Conservation (phyloP, 2,329 filamentous ascomycete genomes). For the Chalara sp. region DNA sequence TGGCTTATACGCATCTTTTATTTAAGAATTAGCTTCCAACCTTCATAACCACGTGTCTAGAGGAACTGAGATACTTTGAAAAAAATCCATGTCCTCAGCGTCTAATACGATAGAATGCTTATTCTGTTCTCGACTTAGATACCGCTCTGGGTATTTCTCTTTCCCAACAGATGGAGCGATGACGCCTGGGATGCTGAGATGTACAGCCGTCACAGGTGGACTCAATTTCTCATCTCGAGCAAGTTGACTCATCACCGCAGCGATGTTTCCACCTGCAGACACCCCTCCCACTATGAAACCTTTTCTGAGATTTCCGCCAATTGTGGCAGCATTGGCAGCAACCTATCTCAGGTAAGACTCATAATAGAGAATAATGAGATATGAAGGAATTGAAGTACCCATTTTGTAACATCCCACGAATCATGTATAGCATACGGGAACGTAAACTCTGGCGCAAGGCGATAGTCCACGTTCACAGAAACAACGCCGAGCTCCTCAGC, state of each 20-base stretch:
- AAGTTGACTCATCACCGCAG: slow-evolving; percentile 32
- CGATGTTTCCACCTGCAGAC: slow-evolving; percentile 38
- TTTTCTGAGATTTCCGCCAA: slow-evolving; percentile 33
- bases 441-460: slow-evolving; percentile 38
- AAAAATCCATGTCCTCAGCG: slow-evolving; percentile 18
- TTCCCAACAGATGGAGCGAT: slow-evolving; percentile 8
- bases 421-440: slow-evolving; percentile 39
- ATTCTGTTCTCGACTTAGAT: slow-evolving; percentile 36
- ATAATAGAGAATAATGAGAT: not conserved
- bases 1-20: slow-evolving; percentile 21
- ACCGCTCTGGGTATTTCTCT: slow-evolving; percentile 32
- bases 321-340: slow-evolving; percentile 29
- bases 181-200: slow-evolving; percentile 35
- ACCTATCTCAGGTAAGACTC: slow-evolving; percentile 5
- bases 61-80: slow-evolving; percentile 5
- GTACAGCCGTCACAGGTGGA: slow-evolving; percentile 39
- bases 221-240: slow-evolving; percentile 34
- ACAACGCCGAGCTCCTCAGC: slow-evolving; percentile 31
- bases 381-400: slow-evolving; percentile 23
- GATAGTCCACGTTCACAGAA: slow-evolving; percentile 35
- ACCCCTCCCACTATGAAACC: slow-evolving; percentile 44
- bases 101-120: slow-evolving; percentile 29
- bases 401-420: slow-evolving; percentile 38
- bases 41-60: too few relatives aligned
- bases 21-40: too few relatives aligned